A percentile compares a stretch with the other conserved stretches of the same genome.
phyloP scores from a whole-genome alignment of 2,329 filamentous ascomycete species.

The Plectosphaerella cucumerina region DNA sequence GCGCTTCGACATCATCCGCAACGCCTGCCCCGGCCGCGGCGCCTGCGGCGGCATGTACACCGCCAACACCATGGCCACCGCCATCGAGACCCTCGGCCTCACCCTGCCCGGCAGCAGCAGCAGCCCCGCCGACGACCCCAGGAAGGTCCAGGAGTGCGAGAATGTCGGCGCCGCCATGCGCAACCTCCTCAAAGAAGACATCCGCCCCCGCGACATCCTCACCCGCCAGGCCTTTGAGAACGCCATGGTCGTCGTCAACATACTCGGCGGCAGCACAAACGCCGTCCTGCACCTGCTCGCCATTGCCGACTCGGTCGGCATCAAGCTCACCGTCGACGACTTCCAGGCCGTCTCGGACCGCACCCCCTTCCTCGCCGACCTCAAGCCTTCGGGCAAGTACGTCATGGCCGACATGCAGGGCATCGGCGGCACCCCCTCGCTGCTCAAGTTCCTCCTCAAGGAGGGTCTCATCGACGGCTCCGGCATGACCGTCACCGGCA shows the following conservation, averaged over 20 bases:
- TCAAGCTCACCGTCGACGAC: slow-evolving; percentile 81
- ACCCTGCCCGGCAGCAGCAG: slow-evolving; percentile 80
- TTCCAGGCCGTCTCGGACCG: slow-evolving; percentile 80
- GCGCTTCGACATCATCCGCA: slow-evolving; percentile 89
- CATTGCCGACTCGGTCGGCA: slow-evolving; percentile 75
- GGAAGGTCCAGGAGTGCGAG: slow-evolving; percentile 70
- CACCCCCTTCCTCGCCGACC: slow-evolving; percentile 74
- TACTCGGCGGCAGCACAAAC: slow-evolving; percentile 81
- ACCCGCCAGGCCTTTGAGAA: slow-evolving; percentile 80
- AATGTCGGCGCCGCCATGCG: slow-evolving; percentile 69
- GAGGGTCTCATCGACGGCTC: slow-evolving; percentile 77
- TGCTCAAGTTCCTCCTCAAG: slow-evolving; percentile 83
- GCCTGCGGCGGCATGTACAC: slow-evolving; percentile 89
- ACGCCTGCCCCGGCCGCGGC: slow-evolving; percentile 69
- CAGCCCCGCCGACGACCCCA: slow-evolving; percentile 68
- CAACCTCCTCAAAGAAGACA: slow-evolving; percentile 70
- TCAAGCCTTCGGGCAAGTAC: slow-evolving; percentile 83
- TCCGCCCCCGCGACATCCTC: slow-evolving; percentile 72
- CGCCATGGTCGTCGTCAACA: slow-evolving; percentile 78
- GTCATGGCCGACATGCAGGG: slow-evolving; percentile 82
- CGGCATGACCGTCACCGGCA: slow-evolving; percentile 81
- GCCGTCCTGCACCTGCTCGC: slow-evolving; percentile 82
- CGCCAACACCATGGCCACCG: slow-evolving; percentile 89
- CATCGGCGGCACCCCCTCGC: slow-evolving; percentile 79
- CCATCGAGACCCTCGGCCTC: slow-evolving; percentile 88